Conservation (phyloP, 2,329 filamentous ascomycete species). For the Claviceps sp. region DNA sequence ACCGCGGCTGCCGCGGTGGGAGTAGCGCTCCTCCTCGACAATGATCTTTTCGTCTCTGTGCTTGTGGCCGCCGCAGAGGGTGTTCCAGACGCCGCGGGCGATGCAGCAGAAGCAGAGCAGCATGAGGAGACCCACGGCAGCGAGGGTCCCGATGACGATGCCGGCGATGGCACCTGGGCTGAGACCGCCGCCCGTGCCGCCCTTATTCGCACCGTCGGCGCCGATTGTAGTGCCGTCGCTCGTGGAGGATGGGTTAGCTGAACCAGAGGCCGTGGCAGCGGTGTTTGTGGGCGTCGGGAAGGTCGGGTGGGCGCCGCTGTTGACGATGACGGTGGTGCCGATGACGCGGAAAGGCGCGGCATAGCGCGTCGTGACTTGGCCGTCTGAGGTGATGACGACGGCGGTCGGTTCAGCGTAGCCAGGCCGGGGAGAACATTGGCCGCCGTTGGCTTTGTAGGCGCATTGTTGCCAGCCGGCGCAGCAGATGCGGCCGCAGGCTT, state of each 20-base stretch:
- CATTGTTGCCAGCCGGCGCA: conserved; percentile 61
- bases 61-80: conserved; percentile 46
- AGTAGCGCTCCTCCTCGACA: conserved; percentile 49
- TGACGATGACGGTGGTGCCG: conserved; percentile 39
- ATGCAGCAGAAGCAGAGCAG: conserved; percentile 67
- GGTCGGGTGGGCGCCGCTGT: conserved; percentile 29
- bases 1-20: conserved; percentile 28
- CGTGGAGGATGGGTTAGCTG: conserved; percentile 5
- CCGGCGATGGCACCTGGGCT: conserved; percentile 66
- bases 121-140: conserved; percentile 52
- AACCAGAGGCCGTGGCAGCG: conserved; percentile 26
- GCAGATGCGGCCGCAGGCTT: conserved; percentile 55
- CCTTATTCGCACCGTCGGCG: conserved; percentile 24
- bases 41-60: conserved; percentile 41
- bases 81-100: conserved; percentile 46
- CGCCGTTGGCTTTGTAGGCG: conserved; percentile 24
- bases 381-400: conserved; percentile 31
- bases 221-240: conserved; percentile 31
- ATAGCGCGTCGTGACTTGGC: conserved; percentile 41
- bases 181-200: conserved; percentile 31
- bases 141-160: conserved; percentile 63
- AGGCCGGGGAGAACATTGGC: conserved; percentile 44
- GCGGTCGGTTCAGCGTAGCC: conserved; percentile 30
- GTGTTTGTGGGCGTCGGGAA: conserved; percentile 40
- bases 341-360: conserved; percentile 38